Evolutionary conservation across 768 basidiomycete genomes (phyloP), one percentile per base, ranked within the genome.

Genomic region (Hericium erinaceus): DNA sequence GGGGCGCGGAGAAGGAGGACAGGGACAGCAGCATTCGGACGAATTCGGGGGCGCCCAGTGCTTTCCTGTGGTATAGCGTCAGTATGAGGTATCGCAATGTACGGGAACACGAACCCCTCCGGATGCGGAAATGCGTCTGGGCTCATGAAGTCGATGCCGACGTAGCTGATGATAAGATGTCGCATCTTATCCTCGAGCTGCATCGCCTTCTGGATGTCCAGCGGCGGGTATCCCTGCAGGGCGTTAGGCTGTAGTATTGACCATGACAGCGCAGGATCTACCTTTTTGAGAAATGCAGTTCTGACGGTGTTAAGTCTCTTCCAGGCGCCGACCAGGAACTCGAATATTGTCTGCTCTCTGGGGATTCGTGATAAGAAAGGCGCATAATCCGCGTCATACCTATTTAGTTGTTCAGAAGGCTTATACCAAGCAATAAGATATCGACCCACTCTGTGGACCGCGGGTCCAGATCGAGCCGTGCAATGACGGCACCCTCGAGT

Each of bases 101-200:
- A 56, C 26, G 15, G 15, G 20, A 38, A 50, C 24, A 74, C 80
- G 58, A 69, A 90, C 93, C 82, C 80, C 55, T 71, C 56, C 10
- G 94, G 95, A 63, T 97, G 92, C 51, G 92, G 89, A 63, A 99
- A 98, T 87, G 98, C 95, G 40, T 84, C 85, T 1, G 95, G 90
- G 59, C 95, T 94, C 71, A 95, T 92, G 10, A 99, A 74, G 22
- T 81, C 88, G 51, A 98, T 77, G 5, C 94, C 95, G 11, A 86
- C 82, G 72, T 97, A 97, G 57, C 87, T 92, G 61, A 98, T 82
- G 52, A 98, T 71, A 15, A 97, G 77, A 57, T 87, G 80, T n/a
- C 87, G 85, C 39, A 89, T 68, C 69, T 85, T 91, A 46, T 93
- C 89, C 20, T 92, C 74, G n/a, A 80, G 69, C 28, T 67, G 70